Evolutionary conservation across 192 early-diverging fungal genomes (phyloP), one percentile per base, ranked within the genome.

Genomic region (Rhizophagus prolifer): DNA sequence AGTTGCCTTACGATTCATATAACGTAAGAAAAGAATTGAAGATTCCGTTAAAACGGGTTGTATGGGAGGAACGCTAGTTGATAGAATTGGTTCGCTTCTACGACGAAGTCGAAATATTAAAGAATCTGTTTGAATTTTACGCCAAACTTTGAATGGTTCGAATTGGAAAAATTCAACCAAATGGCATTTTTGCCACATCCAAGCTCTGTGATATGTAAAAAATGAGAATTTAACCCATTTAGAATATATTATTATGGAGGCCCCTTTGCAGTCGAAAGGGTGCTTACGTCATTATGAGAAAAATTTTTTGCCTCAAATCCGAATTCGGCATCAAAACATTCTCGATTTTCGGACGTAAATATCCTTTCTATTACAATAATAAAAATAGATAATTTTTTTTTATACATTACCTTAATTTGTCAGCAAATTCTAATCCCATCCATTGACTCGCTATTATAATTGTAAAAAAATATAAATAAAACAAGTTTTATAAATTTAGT

Each of bases 51-150:
- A 13, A 13, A 63, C 66, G 14, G 76, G 70, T 28, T 14, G 12
- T 9, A 30, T 1, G 4, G 71, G 25, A 60, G 25, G n/a, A 38
- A 34, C 6, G 36, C 34, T 14, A 64, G 31, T 47, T 19, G 38
- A 19, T 50, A 36, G 21, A n/a, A 78, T 58, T 9, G 62, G 46
- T 9, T 72, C 70, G 13, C 61, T 76, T n/a, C 84, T 75, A 30
- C 77, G 81, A 16, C 88, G 82, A 3, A 89, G 54, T 59, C 81
- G 82, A 74, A 89, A 89, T 25, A 89, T 84, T 19, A 89, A 77
- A 10, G 88, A 89, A 28, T 89, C 88, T 0, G 88, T 89, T 61
- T 89, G 88, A 25, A 88, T 83, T 66, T 86, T 87, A n/a, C 84
- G 81, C 85, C 87, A 89, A 6, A 89, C 84, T 62, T 89, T 89